phyloP scores from a whole-genome alignment of 2,329 filamentous ascomycete species.

The Cordyceps tenuipes region DNA sequence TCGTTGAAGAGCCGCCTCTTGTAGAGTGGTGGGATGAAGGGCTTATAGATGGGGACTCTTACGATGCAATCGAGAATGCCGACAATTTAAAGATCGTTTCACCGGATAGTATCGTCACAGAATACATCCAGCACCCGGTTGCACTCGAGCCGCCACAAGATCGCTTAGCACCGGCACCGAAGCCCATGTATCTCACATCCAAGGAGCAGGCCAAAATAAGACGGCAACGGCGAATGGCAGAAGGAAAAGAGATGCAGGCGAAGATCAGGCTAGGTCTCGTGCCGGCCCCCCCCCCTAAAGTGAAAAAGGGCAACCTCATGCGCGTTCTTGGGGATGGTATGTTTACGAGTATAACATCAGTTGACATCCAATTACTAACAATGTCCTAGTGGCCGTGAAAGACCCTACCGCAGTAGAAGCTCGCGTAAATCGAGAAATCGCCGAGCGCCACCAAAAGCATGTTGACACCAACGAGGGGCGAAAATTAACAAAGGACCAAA shows the following conservation, averaged over 20 bases:
- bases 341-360: constrained; percentile 29
- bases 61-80: constrained; percentile 59
- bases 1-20: constrained; percentile 74
- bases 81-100: constrained; percentile 63
- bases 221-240: constrained; percentile 81
- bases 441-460: constrained; percentile 74
- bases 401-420: constrained; percentile 96
- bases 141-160: constrained; percentile 87
- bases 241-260: constrained; percentile 91
- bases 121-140: constrained; percentile 88
- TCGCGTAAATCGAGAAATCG: constrained; percentile 86
- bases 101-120: constrained; percentile 79
- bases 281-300: constrained; percentile 85
- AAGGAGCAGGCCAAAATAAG: constrained; percentile 89
- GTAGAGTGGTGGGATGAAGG: constrained; percentile 98
- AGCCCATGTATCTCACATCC: constrained; percentile 85
- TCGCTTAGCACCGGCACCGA: constrained; percentile 66
- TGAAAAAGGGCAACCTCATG: constrained; percentile 98
- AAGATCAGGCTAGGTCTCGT: constrained; percentile 89
- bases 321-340: constrained; percentile 73
- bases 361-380: constrained; percentile 15
- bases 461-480: constrained; percentile 71
- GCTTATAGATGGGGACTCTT: constrained; percentile 65
- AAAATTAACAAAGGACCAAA: constrained; percentile 81
- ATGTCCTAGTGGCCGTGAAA: constrained; percentile 55